These are phyloP conservation scores for Lindgomyces ingoldianus DNA, from an alignment of 495 filamentous ascomycete genomes.

Conservation along the genomic window DNA sequence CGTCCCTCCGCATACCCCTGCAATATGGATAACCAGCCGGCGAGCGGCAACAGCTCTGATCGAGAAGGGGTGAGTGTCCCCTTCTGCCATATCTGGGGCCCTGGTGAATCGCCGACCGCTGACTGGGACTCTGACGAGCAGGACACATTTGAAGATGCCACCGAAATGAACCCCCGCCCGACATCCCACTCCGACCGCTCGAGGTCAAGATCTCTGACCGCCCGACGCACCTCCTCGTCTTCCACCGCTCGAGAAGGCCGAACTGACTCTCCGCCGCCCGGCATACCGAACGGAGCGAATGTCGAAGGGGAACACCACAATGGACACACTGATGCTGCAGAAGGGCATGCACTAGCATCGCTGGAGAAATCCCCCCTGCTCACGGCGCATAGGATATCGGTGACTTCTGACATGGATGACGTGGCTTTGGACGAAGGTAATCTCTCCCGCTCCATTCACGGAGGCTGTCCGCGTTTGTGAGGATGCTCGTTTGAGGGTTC, in stretches of 20 bases:
- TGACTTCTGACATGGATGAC: conserved; percentile 38
- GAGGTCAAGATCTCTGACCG: conserved; percentile 27
- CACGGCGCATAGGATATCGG: conserved; percentile 35
- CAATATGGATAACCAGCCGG: conserved; percentile 27
- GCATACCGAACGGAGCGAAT: conserved; percentile 12
- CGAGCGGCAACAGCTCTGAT: conserved; percentile 31
- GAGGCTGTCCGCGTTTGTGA: not conserved
- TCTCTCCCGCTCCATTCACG: not conserved
- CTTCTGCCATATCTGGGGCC: not conserved
- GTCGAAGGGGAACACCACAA: not conserved
- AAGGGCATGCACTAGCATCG: not conserved
- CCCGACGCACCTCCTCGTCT: conserved; percentile 21
- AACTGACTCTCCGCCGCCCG: conserved; percentile 27
- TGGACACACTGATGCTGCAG: conserved; percentile 1
- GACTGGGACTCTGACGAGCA: conserved; percentile 4
- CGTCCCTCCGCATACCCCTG: not conserved
- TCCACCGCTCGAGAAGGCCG: conserved; percentile 16
- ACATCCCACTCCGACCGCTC: conserved; percentile 34
- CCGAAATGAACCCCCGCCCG: conserved; percentile 36
- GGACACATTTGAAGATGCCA: conserved; percentile 38
- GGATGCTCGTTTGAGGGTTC: not conserved
- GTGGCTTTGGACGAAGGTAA: conserved; percentile 39
- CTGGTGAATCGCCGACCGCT: conserved; percentile 6
- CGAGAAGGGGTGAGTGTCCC: conserved; percentile 26
- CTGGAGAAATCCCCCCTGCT: conserved; percentile 29